Base-by-base conservation (phyloP, 192 early-diverging fungal genomes). In the Rhizoclosmatium sp. region DNA sequence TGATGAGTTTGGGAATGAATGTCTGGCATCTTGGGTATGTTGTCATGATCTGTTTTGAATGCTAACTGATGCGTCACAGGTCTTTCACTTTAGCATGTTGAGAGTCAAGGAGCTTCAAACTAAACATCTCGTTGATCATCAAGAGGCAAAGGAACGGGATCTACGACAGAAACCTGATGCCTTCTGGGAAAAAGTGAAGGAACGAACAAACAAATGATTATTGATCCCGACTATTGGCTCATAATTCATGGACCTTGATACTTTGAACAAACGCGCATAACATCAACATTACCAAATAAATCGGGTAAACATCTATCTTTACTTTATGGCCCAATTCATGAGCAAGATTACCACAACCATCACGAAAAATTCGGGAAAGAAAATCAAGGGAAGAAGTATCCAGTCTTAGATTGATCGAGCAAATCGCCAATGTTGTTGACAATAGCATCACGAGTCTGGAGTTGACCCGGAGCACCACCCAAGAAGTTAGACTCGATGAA, bases 21-120 rank as follows among this genome's bases (percentile, higher is more conserved):
- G 93, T 72, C 87, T 93, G 80, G 85, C 91, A 56, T 92, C 90
- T 47, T 93, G 93, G 93, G 93, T 58, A 14, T 16, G 41, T 47
- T 72, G 19, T 12, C 23, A 23, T 40, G 7, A 31, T 16, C 12
- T 60, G 41, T 23, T 78, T 59, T 41, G 45, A 12, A 5, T 59
- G n/a, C 69, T 61, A 23, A 48, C 16, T 2, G 21, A 72, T 48
- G 3, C 47, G 19, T 47, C 10, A 3, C 70, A 87, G 86, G 80
- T 82, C 39, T 54, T 59, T 49, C 86, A 87, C 61, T 87, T 87
- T 62, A 81, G 80, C 62, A 71, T 85, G 75, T 56, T 87, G 75
- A 79, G 86, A 5, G 86, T 87, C 9, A 87, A 87, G 75, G 86
- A 87, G 54, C 47, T 84, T 16, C 86, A 87, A 60, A 85, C 51